Evolutionary conservation across 768 basidiomycete genomes (phyloP).

Genomic region (Coprinopsis marcescibilis): DNA sequence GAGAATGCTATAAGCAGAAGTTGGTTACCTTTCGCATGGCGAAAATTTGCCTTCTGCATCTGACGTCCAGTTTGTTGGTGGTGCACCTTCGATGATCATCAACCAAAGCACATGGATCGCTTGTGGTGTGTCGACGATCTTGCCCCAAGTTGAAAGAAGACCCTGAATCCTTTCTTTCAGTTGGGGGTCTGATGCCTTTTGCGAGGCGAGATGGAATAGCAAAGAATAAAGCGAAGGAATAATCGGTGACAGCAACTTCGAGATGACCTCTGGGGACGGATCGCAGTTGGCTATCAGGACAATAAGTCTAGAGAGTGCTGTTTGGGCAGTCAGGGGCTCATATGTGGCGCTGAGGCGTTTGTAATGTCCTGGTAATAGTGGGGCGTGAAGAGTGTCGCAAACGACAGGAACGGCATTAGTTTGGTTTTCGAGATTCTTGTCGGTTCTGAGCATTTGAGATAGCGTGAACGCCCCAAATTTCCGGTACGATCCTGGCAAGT

Average conservation of each 20-base stretch:
- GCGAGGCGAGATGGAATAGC: slow-evolving; percentile 43
- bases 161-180: slow-evolving; percentile 54
- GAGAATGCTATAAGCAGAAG: background rate
- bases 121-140: slow-evolving; percentile 48
- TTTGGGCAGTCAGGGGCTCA: slow-evolving; percentile 11
- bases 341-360: background rate
- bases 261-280: slow-evolving; percentile 66
- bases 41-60: slow-evolving; percentile 48
- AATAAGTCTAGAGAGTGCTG: slow-evolving; percentile 46
- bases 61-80: slow-evolving; percentile 50
- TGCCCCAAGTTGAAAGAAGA: slow-evolving; percentile 71
- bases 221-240: slow-evolving; percentile 62
- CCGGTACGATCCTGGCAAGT: slow-evolving; percentile 38
- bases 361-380: slow-evolving; percentile 40
- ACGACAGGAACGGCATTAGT: slow-evolving; percentile 31
- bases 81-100: slow-evolving; percentile 44
- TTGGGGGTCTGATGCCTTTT: slow-evolving; percentile 59
- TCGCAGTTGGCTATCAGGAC: slow-evolving; percentile 69
- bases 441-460: slow-evolving; percentile 53
- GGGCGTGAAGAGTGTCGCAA: slow-evolving; percentile 46
- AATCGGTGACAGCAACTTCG: slow-evolving; percentile 62
- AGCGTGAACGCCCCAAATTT: slow-evolving; percentile 65
- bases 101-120: slow-evolving; percentile 54
- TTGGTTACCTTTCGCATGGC: slow-evolving; percentile 37
- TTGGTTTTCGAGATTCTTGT: slow-evolving; percentile 22